Conservation (phyloP, 2,329 filamentous ascomycete genomes). For the Cladosporium halotolerans region DNA sequence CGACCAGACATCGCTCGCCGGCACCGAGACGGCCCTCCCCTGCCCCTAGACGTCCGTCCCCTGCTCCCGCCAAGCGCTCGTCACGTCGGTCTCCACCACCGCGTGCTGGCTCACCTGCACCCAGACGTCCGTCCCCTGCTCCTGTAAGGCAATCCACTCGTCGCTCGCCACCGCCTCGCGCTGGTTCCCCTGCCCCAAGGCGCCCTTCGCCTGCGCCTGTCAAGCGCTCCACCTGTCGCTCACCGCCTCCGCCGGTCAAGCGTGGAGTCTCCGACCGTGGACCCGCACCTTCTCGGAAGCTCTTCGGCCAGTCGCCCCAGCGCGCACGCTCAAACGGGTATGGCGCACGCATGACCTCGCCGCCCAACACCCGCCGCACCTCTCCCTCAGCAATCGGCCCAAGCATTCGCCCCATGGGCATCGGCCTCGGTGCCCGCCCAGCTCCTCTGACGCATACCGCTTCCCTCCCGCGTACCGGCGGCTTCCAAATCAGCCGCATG, state of each 20-base stretch:
- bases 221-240: constrained; percentile 42
- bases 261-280: constrained; percentile 13
- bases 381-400: constrained; percentile 36
- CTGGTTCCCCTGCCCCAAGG: constrained; percentile 31
- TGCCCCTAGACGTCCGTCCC: constrained; percentile 31
- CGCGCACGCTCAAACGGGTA: constrained; percentile 45
- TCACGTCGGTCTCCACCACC: constrained; percentile 19
- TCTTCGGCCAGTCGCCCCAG: constrained; percentile 66
- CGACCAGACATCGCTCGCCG: constrained; percentile 19
- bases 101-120: constrained; percentile 30
- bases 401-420: constrained; percentile 42
- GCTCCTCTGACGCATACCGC: constrained; percentile 66
- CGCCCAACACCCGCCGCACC: constrained; percentile 53
- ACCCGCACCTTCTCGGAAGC: constrained; percentile 31
- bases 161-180: constrained; percentile 19
- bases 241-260: constrained; percentile 22
- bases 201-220: constrained; percentile 8
- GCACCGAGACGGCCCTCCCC: constrained; percentile 31
- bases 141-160: constrained; percentile 35
- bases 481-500: constrained; percentile 44
- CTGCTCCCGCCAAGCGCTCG: constrained; percentile 36
- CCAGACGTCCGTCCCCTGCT: constrained; percentile 14
- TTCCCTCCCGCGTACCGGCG: constrained; percentile 74
- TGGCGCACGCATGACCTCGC: constrained; percentile 51
- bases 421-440: constrained; percentile 53